These are phyloP conservation scores for Schizonepeta tenuifolia DNA, from an alignment of 257 asterid genomes.

Conservation along the genomic window DNA sequence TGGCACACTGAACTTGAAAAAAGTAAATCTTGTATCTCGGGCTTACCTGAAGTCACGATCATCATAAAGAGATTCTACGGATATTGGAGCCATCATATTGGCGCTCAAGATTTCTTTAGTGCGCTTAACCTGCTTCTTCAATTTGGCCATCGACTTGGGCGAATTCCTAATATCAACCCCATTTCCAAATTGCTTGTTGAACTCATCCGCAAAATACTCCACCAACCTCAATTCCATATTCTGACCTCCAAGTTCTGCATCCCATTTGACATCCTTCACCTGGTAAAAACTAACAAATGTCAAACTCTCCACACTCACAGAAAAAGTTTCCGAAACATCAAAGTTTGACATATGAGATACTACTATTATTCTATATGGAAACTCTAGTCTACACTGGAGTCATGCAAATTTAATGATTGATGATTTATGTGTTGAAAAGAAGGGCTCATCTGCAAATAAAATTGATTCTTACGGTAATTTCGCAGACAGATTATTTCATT, in stretches of 20 bases:
- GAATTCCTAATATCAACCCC: constrained; percentile 80
- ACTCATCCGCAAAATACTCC: constrained; percentile 89
- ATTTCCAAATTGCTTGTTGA: constrained; percentile 84
- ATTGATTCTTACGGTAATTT: background rate
- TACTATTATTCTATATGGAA: background rate
- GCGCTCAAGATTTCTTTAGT: constrained; percentile 98
- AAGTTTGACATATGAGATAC: background rate
- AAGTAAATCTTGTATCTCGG: background rate
- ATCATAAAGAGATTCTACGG: constrained; percentile 90
- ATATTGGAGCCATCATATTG: constrained; percentile 87
- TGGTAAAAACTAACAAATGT: constrained; percentile 43
- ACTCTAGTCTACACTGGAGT: background rate
- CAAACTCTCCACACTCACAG: constrained; percentile 24
- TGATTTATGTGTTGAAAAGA: background rate
- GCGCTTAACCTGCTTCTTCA: constrained; percentile 97
- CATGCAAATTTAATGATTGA: background rate
- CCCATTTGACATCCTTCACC: constrained; percentile 99
- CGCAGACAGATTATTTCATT: background rate
- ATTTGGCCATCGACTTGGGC: constrained; percentile 94
- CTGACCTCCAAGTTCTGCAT: constrained; percentile 94
- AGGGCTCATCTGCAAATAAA: background rate
- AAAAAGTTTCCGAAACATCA: background rate
- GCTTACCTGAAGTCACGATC: constrained; percentile 92
- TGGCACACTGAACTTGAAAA: constrained; percentile 6
- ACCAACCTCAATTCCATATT: constrained; percentile 88